These are phyloP conservation scores for Starmerella bombi DNA, from an alignment of 805 yeast genomes.

Conservation along the genomic window DNA sequence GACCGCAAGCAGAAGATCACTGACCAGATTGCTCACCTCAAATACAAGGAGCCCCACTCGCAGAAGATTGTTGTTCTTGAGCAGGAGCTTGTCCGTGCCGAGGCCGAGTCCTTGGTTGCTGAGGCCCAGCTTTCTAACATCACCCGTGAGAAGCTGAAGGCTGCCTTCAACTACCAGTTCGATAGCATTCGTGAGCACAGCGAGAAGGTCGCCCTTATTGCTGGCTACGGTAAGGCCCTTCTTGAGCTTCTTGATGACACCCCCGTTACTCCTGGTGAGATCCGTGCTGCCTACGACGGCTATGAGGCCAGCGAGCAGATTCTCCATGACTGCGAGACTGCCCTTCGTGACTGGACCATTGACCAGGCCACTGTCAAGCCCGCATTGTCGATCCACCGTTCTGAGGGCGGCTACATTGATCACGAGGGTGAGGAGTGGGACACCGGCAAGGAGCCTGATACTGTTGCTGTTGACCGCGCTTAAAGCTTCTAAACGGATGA, in stretches of 20 bases:
- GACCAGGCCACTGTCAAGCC: conserved; percentile 94
- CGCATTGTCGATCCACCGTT: conserved; percentile 70
- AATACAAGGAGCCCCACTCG: conserved; percentile 96
- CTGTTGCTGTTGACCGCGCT: conserved; percentile 21
- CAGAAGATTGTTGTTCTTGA: conserved; percentile 91
- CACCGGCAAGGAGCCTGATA: conserved; percentile 28
- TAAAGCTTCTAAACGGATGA: neutral
- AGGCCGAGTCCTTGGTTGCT: conserved; percentile 96
- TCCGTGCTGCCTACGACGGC: conserved; percentile 96
- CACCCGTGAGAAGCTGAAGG: conserved; percentile 95
- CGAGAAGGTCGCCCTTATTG: conserved; percentile 92
- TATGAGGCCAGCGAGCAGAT: conserved; percentile 97
- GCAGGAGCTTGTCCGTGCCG: conserved; percentile 97
- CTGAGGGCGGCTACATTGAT: conserved; percentile 33
- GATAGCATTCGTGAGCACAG: conserved; percentile 90
- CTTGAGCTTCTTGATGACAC: conserved; percentile 91
- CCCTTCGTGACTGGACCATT: conserved; percentile 91
- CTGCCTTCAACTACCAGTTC: conserved; percentile 92
- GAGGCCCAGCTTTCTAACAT: conserved; percentile 97
- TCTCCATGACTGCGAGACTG: conserved; percentile 91
- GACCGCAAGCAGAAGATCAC: conserved; percentile 96
- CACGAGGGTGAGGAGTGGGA: conserved; percentile 31
- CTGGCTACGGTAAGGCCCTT: conserved; percentile 96
- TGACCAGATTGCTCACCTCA: conserved; percentile 92
- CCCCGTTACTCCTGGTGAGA: conserved; percentile 98